Conservation (phyloP, 495 filamentous ascomycete genomes). For the Staphylotrichum longicolle region DNA sequence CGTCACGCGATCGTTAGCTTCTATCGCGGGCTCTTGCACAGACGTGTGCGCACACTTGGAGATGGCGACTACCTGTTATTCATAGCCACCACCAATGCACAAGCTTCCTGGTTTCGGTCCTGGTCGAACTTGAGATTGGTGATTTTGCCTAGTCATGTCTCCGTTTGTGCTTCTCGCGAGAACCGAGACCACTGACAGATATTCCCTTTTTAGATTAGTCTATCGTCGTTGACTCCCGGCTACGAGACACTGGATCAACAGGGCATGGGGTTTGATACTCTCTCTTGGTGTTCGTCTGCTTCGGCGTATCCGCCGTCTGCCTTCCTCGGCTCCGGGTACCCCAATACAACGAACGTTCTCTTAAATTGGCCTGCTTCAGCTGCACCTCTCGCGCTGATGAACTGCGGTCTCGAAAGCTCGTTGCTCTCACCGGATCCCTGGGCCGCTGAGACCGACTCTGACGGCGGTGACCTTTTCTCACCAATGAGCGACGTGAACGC, state of each 20-base stretch:
- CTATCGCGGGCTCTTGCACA: too few relatives aligned
- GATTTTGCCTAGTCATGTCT: too few relatives aligned
- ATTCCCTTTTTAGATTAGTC: neutral
- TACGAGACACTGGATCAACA: conserved; percentile 5
- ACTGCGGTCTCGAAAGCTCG: neutral
- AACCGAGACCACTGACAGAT: neutral
- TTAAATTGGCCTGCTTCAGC: neutral
- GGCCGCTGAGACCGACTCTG: conserved; percentile 7
- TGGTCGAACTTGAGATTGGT: too few relatives aligned
- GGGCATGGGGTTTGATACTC: neutral
- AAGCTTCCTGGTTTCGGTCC: too few relatives aligned
- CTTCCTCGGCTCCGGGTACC: too few relatives aligned
- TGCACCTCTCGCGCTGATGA: neutral
- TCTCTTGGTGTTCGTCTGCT: conserved; percentile 16
- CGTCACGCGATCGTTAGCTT: too few relatives aligned
- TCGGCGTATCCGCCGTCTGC: conserved; percentile 5
- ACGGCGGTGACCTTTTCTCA: conserved; percentile 3
- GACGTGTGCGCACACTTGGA: too few relatives aligned
- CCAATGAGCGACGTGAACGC: neutral
- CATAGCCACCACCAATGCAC: too few relatives aligned
- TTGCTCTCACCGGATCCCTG: conserved; percentile 1
- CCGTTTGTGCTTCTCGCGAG: neutral
- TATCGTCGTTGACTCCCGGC: neutral
- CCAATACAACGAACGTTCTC: too few relatives aligned
- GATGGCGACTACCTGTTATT: too few relatives aligned